Base-by-base conservation (phyloP, 257 asterid genomes). In the Capsicum pubescens region DNA sequence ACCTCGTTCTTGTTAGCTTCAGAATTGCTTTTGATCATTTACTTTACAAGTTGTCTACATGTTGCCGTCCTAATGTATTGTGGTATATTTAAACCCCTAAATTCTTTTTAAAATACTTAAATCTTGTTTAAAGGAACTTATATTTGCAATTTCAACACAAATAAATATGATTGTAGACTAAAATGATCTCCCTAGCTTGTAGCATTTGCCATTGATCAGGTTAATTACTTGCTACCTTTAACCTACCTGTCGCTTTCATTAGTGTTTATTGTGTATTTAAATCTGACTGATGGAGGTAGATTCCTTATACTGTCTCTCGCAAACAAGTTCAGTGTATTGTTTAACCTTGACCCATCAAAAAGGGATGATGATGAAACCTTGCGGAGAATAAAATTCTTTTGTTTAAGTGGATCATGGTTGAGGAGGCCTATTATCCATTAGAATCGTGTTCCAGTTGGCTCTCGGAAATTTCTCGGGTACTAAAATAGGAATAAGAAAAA, bases 131-230 rank as follows among this genome's bases (percentile, higher is more conserved):
- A 32, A 66, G 48, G n/a, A 68, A 52, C 52, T 68, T 36, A 15
- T 14, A 68, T 7, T 68, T 35, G 76, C 52, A 14, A 36, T 52
- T 68, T 68, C 76, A 68, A 39, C 72, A 66, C n/a, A n/a, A 66
- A 66, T 66, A 14, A 66, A 68, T 15, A 68, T 68, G n/a, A 35
- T 67, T 35, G 50, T 67, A 67, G 14, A 48, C 74, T 67, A 67
- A 35, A 68, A 35, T 13, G 21, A 35, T 68, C 52, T 3, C n/a
- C n/a, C n/a, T n/a, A n/a, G n/a, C n/a, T n/a, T n/a, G n/a, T n/a
- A n/a, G n/a, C n/a, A n/a, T n/a, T n/a, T n/a, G n/a, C n/a, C n/a
- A n/a, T n/a, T n/a, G n/a, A n/a, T n/a, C n/a, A n/a, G n/a, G n/a
- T n/a, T n/a, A n/a, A n/a, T n/a, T n/a, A n/a, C n/a, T n/a, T n/a